A percentile compares a stretch with the other conserved stretches of the same genome.
These are phyloP conservation scores for Helianthus tuberosus DNA, from an alignment of 129 eudicot species.

Conservation along the genomic window DNA sequence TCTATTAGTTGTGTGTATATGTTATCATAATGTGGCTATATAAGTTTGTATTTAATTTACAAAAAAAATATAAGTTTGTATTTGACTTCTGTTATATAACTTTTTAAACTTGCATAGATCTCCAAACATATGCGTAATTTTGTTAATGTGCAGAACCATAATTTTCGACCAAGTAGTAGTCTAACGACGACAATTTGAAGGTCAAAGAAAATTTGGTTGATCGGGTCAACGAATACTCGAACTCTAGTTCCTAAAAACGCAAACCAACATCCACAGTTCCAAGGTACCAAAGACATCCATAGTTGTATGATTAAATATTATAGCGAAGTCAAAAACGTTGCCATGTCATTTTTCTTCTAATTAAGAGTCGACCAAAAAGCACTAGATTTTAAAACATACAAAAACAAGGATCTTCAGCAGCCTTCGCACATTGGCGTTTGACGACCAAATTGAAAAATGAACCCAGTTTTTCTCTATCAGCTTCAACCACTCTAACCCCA, in stretches of 20 bases:
- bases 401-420: background rate
- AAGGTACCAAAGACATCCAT: conserved; percentile 7
- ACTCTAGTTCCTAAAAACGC: conserved; percentile 5
- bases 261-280: background rate
- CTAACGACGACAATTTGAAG: too few relatives aligned
- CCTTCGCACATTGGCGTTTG: conserved; percentile 28
- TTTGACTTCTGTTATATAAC: too few relatives aligned
- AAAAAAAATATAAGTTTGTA: too few relatives aligned
- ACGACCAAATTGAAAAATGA: conserved; percentile 24
- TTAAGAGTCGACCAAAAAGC: conserved; percentile 12
- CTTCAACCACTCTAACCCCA: background rate
- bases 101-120: too few relatives aligned
- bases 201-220: background rate
- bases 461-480: conserved; percentile 32
- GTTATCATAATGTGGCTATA: too few relatives aligned
- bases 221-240: background rate
- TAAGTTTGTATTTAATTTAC: too few relatives aligned
- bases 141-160: too few relatives aligned
- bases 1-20: too few relatives aligned
- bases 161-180: too few relatives aligned
- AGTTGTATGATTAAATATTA: conserved; percentile 2
- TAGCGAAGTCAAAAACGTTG: conserved; percentile 23
- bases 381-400: conserved; percentile 20
- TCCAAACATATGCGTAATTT: too few relatives aligned
- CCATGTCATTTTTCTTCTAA: conserved; percentile 27